These are phyloP conservation scores for Sugiyamaella sp. DNA, from an alignment of 1,139 yeast species.

Conservation along the genomic window DNA sequence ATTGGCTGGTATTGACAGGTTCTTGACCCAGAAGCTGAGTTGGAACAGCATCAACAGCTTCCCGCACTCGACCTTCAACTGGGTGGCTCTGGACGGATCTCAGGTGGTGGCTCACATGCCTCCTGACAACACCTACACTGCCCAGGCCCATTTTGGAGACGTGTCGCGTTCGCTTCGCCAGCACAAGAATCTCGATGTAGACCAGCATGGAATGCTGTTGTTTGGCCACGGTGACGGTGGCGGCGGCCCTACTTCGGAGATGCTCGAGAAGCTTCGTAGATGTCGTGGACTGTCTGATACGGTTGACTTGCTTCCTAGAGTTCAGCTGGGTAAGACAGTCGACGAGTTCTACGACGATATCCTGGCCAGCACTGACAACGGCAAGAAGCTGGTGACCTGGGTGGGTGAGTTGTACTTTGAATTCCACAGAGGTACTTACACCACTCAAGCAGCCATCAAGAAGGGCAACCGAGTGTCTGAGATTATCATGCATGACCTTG, in stretches of 20 bases:
- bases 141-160: conserved; percentile 90
- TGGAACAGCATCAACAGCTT: conserved; percentile 94
- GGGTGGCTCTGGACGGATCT: conserved; percentile 94
- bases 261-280: conserved; percentile 89
- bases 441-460: conserved; percentile 87
- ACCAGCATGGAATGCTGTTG: conserved; percentile 71
- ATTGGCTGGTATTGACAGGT: conserved; percentile 76
- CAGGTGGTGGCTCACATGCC: conserved; percentile 97
- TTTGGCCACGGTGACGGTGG: conserved; percentile 98
- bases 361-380: conserved; percentile 63
- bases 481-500: conserved; percentile 79
- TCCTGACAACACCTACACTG: conserved; percentile 94
- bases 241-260: conserved; percentile 94
- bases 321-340: conserved; percentile 74
- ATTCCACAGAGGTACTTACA: conserved; percentile 95
- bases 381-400: conserved; percentile 79
- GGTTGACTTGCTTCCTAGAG: conserved; percentile 76
- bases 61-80: conserved; percentile 88
- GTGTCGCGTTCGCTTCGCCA: conserved; percentile 76
- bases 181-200: conserved; percentile 80
- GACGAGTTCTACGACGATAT: conserved; percentile 77
- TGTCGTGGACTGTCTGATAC: conserved; percentile 85
- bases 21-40: conserved; percentile 88
- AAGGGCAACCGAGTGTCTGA: conserved; percentile 80
- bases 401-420: conserved; percentile 92